Evolutionary conservation across 164 flowering plant species (phyloP), one percentile per base, ranked within the genome.

Genomic region (Tinospora cordifolia): DNA sequence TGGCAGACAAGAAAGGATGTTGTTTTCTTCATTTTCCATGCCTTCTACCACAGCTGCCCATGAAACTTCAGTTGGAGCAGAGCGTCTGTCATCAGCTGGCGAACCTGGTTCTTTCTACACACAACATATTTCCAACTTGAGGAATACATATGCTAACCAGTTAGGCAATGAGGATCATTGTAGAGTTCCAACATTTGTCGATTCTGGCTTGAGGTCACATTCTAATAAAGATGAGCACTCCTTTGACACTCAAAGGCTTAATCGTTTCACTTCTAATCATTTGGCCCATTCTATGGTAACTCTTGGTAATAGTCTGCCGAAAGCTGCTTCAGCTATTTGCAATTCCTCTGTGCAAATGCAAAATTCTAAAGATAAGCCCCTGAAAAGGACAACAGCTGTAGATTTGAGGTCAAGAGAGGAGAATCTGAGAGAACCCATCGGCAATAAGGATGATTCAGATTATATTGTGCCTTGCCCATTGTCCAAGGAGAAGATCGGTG

Each of bases 101-200:
- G 76, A 72, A 62, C 27, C 69, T 71, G 69, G 72, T 67, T 67
- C 75, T 14, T 68, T 59, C 54, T 71, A 67, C 13, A 71, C 76
- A 60, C 54, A 41, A 15, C 25, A 63, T 59, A 62, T 21, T 30
- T 73, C 81, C 27, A 71, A 63, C 49, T 68, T 70, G 11, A 79
- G 73, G 74, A 65, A 62, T 21, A 73, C 63, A 19, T 21, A 51
- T 54, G 19, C 15, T 47, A 81, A 77, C 70, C 83, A 76, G 69
- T 71, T 41, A 12, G 79, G 79, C 22, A 88, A 86, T 30, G 88
- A 87, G 49, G 93, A 89, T 75, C 95, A 93, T 75, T 90, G 80
- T 75, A 75, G 41, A 34, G 98, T 89, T 67, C 93, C 97, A 62
- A 77, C 84, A 9, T 88, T 78, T 67, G 81, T 77, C 60, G 79